These are phyloP conservation scores for Sanghuangporus baumii DNA, from an alignment of 1,284 basidiomycete species.

Conservation along the genomic window DNA sequence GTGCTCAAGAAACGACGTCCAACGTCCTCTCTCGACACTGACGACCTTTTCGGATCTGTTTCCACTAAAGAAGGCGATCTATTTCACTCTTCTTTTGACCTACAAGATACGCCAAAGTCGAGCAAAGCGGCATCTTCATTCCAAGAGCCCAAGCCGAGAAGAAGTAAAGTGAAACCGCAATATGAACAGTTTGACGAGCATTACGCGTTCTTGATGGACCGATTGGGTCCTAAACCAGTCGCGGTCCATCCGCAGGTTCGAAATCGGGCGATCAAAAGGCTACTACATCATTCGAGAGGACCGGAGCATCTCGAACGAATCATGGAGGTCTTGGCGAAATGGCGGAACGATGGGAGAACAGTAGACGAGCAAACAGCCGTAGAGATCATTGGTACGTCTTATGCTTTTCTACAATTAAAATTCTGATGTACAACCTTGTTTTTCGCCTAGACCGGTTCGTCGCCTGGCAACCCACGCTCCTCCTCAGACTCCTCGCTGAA, in stretches of 20 bases:
- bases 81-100: not conserved
- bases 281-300: conserved; percentile 9
- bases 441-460: conserved; percentile 12
- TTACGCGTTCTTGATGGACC: conserved; percentile 2
- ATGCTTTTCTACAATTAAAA: not conserved
- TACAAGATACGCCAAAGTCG: not conserved
- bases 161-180: not conserved
- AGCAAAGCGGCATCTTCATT: not conserved
- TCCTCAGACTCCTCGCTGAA: conserved; percentile 18
- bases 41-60: not conserved
- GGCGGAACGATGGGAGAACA: conserved; percentile 6
- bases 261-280: not conserved
- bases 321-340: conserved; percentile 1
- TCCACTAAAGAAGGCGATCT: conserved; percentile 6
- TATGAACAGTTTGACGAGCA: conserved; percentile 12
- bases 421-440: not conserved
- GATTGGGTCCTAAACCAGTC: conserved; percentile 7
- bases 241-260: conserved; percentile 9
- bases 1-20: not conserved
- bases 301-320: conserved; percentile 5
- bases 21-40: not conserved
- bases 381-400: conserved; percentile 13
- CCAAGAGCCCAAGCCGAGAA: not conserved
- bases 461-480: conserved; percentile 16
- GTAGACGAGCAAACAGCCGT: conserved; percentile 5